These are phyloP conservation scores for Cephaloascus fragrans DNA, from an alignment of 805 yeast species.

Conservation along the genomic window DNA sequence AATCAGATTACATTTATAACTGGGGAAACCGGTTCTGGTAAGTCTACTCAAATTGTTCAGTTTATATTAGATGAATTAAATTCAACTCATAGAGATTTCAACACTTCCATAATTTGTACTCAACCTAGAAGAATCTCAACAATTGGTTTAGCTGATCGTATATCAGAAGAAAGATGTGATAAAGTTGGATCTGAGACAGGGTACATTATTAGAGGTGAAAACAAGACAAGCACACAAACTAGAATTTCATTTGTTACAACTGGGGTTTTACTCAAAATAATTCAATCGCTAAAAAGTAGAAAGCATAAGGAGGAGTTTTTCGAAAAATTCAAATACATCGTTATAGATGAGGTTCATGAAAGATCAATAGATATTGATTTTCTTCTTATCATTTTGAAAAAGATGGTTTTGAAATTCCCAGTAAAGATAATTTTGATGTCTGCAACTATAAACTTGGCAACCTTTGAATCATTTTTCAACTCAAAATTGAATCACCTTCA, in stretches of 20 bases:
- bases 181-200: slow-evolving; percentile 73
- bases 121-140: slow-evolving; percentile 96
- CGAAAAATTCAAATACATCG: slow-evolving; percentile 53
- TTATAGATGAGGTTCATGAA: slow-evolving; percentile 96
- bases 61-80: slow-evolving; percentile 67
- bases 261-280: slow-evolving; percentile 81
- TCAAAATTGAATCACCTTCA: slow-evolving; percentile 52
- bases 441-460: slow-evolving; percentile 75
- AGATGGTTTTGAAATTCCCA: slow-evolving; percentile 35
- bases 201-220: slow-evolving; percentile 84
- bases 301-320: slow-evolving; percentile 27
- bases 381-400: slow-evolving; percentile 65
- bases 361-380: slow-evolving; percentile 87
- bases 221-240: slow-evolving; percentile 50
- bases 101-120: slow-evolving; percentile 67
- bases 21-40: slow-evolving; percentile 98
- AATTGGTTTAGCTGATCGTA: slow-evolving; percentile 88
- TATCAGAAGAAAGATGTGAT: slow-evolving; percentile 70
- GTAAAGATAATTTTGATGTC: slow-evolving; percentile 80
- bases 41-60: slow-evolving; percentile 91
- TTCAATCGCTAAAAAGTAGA: slow-evolving; percentile 40
- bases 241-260: slow-evolving; percentile 85
- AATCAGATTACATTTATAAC: slow-evolving; percentile 71
- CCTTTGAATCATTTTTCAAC: slow-evolving; percentile 60
- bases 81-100: slow-evolving; percentile 31